Evolutionary conservation across 345 rosid species (phyloP).

Genomic region (Linum trigynum): DNA sequence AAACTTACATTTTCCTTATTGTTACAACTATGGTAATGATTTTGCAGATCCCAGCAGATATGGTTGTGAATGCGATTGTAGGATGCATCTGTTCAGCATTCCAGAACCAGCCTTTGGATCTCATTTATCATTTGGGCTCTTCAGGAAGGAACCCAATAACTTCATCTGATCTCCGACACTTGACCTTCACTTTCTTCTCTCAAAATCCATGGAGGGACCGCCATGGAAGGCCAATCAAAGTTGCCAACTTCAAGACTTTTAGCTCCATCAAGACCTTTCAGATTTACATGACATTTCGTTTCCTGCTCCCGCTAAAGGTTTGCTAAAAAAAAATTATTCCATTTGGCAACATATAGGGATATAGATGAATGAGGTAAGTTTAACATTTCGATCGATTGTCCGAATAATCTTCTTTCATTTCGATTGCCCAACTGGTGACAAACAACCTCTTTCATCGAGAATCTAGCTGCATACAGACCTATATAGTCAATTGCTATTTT

Average conservation of each 20-base stretch:
- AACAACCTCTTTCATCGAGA: too few relatives aligned
- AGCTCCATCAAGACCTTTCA: neutral
- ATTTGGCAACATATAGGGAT: too few relatives aligned
- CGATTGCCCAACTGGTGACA: too few relatives aligned
- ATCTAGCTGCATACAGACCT: too few relatives aligned
- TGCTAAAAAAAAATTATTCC: too few relatives aligned
- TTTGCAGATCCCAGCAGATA: slow-evolving; percentile 38
- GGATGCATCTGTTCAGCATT: slow-evolving; percentile 38
- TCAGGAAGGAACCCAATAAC: slow-evolving; percentile 8
- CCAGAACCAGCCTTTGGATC: neutral
- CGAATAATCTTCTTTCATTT: too few relatives aligned
- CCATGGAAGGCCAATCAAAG: neutral
- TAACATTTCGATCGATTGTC: too few relatives aligned
- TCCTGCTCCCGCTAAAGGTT: neutral
- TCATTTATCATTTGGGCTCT: neutral
- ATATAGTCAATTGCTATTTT: too few relatives aligned
- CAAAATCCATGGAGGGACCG: neutral
- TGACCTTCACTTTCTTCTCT: neutral
- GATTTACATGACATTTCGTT: neutral
- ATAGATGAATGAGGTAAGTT: too few relatives aligned
- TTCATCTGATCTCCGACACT: neutral
- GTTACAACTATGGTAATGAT: too few relatives aligned
- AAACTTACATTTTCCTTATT: too few relatives aligned
- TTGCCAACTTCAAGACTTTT: neutral
- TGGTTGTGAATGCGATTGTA: slow-evolving; percentile 38